Percentiles rank a stretch among this genome's conserved stretches.
Evolutionary conservation across 352 stramenopile genomes (phyloP).

Genomic region (Phytophthora pini): DNA sequence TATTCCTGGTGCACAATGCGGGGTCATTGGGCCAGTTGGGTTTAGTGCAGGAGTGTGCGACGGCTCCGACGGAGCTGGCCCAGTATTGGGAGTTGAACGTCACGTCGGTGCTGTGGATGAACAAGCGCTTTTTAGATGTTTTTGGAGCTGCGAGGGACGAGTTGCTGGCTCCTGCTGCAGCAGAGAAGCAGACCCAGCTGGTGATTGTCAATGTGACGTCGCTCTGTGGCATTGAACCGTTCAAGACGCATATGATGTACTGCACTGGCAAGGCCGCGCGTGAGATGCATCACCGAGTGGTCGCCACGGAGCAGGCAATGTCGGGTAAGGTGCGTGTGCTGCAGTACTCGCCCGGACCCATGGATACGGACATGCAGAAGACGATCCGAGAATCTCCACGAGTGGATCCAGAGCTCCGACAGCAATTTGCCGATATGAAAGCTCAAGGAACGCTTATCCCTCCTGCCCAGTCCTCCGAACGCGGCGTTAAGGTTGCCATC

Average conservation of each 20-base stretch:
- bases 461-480: constrained; percentile 58
- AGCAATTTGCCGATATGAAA: constrained; percentile 66
- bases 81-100: constrained; percentile 87
- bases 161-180: constrained; percentile 16
- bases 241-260: constrained; percentile 82
- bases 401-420: constrained; percentile 46
- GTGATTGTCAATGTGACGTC: constrained; percentile 83
- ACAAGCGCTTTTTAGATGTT: constrained; percentile 73
- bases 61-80: constrained; percentile 47
- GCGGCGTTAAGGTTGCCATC: constrained; percentile 65
- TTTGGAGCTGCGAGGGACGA: constrained; percentile 62
- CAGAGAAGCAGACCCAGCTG: constrained; percentile 13
- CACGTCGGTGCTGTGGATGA: constrained; percentile 85
- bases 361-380: constrained; percentile 89
- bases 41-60: constrained; percentile 55
- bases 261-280: constrained; percentile 86
- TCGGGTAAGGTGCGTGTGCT: constrained; percentile 58
- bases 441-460: constrained; percentile 57
- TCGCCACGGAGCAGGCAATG: constrained; percentile 66
- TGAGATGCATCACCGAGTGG: constrained; percentile 86
- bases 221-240: constrained; percentile 81
- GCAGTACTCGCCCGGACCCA: constrained; percentile 87
- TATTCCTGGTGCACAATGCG: constrained; percentile 87
- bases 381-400: constrained; percentile 60
- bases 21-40: constrained; percentile 76